Percentiles rank a stretch among this genome's conserved stretches.
These are phyloP conservation scores for Stromatinia cepivora DNA, from an alignment of 2,329 filamentous ascomycete genomes.

Conservation along the genomic window DNA sequence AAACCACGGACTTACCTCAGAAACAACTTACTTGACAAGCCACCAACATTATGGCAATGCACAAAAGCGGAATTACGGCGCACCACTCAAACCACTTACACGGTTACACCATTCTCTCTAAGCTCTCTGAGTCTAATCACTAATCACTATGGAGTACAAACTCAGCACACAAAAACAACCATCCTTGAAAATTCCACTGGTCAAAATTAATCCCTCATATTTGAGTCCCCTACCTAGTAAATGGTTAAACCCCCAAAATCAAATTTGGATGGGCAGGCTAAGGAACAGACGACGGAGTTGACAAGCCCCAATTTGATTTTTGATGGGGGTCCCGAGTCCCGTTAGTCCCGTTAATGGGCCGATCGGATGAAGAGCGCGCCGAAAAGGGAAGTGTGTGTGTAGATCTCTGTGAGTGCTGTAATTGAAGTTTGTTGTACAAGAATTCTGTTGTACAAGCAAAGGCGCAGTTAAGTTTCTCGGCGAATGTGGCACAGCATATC, in stretches of 20 bases:
- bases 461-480: background rate
- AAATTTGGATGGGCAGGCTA: background rate
- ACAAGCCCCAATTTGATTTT: background rate
- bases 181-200: constrained; percentile 31
- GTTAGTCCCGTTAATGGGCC: background rate
- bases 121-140: no score
- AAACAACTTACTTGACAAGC: background rate
- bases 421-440: background rate
- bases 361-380: background rate
- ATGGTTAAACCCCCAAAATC: background rate
- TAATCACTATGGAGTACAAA: background rate
- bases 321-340: background rate
- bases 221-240: background rate
- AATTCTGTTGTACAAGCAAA: background rate
- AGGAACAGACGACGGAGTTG: no score
- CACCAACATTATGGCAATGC: background rate
- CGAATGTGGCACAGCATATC: background rate
- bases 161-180: background rate
- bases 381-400: background rate
- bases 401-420: background rate
- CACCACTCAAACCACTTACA: background rate
- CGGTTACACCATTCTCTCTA: no score
- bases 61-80: background rate
- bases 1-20: background rate
- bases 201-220: constrained; percentile 37